Conservation (phyloP, 1,284 basidiomycete species). For the Pseudozyma sp. region DNA sequence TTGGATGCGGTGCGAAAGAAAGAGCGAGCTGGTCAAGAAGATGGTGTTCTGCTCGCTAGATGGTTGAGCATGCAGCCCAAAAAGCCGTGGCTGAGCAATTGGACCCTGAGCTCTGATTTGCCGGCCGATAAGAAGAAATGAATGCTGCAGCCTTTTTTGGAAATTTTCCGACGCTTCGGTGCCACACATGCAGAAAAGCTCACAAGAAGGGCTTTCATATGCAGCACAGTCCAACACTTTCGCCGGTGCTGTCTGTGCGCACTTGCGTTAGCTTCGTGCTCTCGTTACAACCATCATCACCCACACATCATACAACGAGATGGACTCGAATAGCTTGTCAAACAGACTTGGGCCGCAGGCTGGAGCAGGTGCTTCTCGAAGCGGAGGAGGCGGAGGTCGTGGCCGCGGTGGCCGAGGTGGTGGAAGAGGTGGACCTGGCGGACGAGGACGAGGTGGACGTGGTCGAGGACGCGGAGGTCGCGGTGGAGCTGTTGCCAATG, state of each 20-base stretch:
- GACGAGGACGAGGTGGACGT: conserved; percentile 26
- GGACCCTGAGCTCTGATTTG: background rate
- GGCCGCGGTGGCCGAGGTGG: conserved; percentile 23
- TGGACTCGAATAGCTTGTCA: conserved; percentile 31
- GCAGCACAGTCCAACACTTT: background rate
- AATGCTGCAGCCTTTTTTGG: background rate
- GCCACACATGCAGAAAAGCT: background rate
- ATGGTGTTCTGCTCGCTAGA: conserved; percentile 4
- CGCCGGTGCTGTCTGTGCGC: conserved; percentile 17
- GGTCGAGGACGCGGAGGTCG: conserved; percentile 28
- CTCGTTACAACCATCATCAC: background rate
- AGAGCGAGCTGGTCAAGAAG: background rate
- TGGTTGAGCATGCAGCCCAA: conserved; percentile 4
- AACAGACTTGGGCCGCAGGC: conserved; percentile 28
- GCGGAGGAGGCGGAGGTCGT: conserved; percentile 11
- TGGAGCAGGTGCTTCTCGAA: conserved; percentile 5
- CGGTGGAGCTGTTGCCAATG: conserved; percentile 38
- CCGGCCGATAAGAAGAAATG: conserved; percentile 47
- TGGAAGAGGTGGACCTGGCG: conserved; percentile 15
- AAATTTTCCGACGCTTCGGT: background rate
- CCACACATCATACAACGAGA: conserved; percentile 6
- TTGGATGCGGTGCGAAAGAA: background rate
- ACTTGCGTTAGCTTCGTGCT: background rate
- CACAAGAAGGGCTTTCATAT: background rate
- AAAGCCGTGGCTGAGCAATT: conserved; percentile 5